These are phyloP conservation scores for Staphylotrichum longicolle DNA, from an alignment of 495 filamentous ascomycete species.

Conservation along the genomic window DNA sequence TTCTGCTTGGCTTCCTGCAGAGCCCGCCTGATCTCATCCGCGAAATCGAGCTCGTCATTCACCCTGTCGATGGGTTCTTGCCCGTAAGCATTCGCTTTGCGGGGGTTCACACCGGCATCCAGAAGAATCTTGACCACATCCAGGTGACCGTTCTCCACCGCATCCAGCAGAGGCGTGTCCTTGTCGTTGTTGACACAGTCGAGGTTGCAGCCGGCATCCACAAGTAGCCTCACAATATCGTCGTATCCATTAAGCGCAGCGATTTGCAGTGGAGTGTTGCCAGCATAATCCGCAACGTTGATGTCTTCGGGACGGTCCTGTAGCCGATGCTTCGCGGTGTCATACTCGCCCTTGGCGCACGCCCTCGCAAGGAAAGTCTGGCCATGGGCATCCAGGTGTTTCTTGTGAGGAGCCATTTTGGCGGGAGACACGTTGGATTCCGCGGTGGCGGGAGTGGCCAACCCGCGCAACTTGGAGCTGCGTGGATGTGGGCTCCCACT, in stretches of 20 bases:
- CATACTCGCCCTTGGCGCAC: slow-evolving; percentile 72
- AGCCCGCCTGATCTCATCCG: slow-evolving; percentile 55
- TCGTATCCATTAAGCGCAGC: slow-evolving; percentile 79
- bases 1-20: slow-evolving; percentile 54
- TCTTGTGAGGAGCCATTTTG: slow-evolving; percentile 69
- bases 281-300: slow-evolving; percentile 86
- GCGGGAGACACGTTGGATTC: slow-evolving; percentile 61
- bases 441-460: slow-evolving; percentile 57
- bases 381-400: slow-evolving; percentile 79
- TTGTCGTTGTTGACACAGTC: slow-evolving; percentile 77
- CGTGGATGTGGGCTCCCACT: slow-evolving; percentile 69
- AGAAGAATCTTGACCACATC: slow-evolving; percentile 86
- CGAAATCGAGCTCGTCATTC: slow-evolving; percentile 62
- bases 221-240: slow-evolving; percentile 76
- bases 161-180: slow-evolving; percentile 93
- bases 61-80: slow-evolving; percentile 84
- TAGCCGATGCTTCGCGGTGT: slow-evolving; percentile 63
- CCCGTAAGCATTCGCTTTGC: slow-evolving; percentile 79
- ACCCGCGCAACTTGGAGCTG: slow-evolving; percentile 61
- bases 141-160: slow-evolving; percentile 88
- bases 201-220: slow-evolving; percentile 77
- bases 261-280: slow-evolving; percentile 90
- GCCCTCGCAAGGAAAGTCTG: slow-evolving; percentile 81
- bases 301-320: slow-evolving; percentile 80
- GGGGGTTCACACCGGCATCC: slow-evolving; percentile 82